Base-by-base conservation (phyloP, 768 basidiomycete species). In the Fomitopsis serialis region DNA sequence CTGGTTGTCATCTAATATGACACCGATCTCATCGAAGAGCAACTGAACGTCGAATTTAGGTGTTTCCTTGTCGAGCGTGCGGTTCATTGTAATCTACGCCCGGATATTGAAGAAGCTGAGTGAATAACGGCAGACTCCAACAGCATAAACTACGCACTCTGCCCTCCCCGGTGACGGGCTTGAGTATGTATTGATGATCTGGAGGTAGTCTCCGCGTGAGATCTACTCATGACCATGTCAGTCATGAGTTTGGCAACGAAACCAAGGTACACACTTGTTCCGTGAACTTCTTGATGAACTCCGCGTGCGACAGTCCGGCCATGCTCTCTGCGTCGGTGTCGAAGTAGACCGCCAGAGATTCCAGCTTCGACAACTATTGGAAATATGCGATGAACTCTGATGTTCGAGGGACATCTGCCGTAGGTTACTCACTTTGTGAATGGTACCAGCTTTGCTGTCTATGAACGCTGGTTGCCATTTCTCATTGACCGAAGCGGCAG, bases 91-190 rank as follows among this genome's bases (percentile, higher is more conserved):
- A 58, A 94, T 75, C 89, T 92, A 54, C 19, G 21, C 23, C n/a
- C 19, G n/a, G 27, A 56, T 17, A 25, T 42, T 23, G 40, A 23
- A 42, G 60, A 37, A 52, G 15, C 37, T 15, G 15, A 40, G 47
- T 25, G 15, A 40, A 5, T 40, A 15, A 40, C 19, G 37, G 8
- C 37, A 8, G 19, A 40, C 13, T 4, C 7, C 37, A 4, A 15
- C 6, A 15, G 19, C 36, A n/a, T 27, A 25, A n/a, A 37, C 27
- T 23, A 70, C 81, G 66, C 61, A 92, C 90, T 61, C 89, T 80
- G 37, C 95, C 97, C 74, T 98, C 87, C 40, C 95, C 96, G 0
- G 93, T 91, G 15, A 99, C 95, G 17, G 97, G 97, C 66, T 89
- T 93, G 22, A 99, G 77, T 52, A 98, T 87, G 67, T 91, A 98